Evolutionary conservation across 1,139 yeast species (phyloP), one percentile per base, ranked within the genome.

Genomic region (Magnusiomyces magnusii): DNA sequence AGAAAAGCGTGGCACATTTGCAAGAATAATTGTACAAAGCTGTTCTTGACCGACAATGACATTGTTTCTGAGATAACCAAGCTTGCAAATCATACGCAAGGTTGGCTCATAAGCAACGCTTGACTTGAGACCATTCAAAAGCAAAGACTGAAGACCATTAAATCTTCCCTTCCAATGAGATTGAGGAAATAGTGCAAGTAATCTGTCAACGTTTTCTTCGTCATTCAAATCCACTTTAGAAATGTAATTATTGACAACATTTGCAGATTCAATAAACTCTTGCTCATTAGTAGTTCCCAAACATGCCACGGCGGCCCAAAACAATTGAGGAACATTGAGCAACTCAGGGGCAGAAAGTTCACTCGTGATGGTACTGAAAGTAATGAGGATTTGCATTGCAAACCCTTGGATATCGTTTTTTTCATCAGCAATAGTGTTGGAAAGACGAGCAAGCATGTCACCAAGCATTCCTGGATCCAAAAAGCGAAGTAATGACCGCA

Each of bases 271-370:
- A 57, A 90, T 83, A 68, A 87, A 95, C 69, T 95, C 99, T 66
- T 87, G 92, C 71, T 95, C 99, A 67, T 91, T 96, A 44, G 91
- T 81, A 0, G 97, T 90, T 59, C 87, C 86, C 65, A 93, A 75
- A 67, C 97, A 87, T 0, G 99, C 99, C 34, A 92, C 95, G 39
- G 95, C 84, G 0, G 93, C 87, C 99, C 99, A 95, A 70, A 93
- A 95, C 49, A 93, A 74, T 69, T 92, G 98, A 0, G 99, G 99
- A 70, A 86, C 90, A 64, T 88, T 89, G 61, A 88, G 85, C 62
- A 93, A 75, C 64, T 88, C 87, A 52, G 82, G 89, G 2, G 93
- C 80, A 64, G 85, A 87, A 55, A 91, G 76, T 66, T 90, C 95
- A 0, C 96, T 95, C 0, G 95, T 87, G 21, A 91, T 84, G 0